Evolutionary conservation across 2,329 filamentous ascomycete species (phyloP).

Genomic region (Arthroderma sp.): DNA sequence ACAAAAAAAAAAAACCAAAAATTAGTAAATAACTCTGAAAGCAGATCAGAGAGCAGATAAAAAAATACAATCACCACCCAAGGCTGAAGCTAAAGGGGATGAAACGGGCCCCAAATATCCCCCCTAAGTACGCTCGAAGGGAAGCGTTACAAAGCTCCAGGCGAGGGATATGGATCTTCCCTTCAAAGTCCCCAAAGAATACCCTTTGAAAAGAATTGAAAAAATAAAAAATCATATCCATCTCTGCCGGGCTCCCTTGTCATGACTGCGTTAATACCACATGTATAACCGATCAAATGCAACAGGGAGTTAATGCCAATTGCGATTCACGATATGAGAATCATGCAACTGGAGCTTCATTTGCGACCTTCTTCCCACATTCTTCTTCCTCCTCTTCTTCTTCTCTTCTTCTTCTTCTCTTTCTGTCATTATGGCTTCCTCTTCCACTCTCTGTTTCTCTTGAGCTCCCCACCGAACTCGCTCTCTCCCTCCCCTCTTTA

Average conservation of each 20-base stretch:
- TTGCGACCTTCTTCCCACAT: conserved; percentile 2
- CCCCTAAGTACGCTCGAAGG: too few species aligned
- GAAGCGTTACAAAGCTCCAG: too few species aligned
- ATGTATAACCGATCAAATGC: too few species aligned
- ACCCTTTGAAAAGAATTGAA: too few species aligned
- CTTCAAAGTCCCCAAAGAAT: too few species aligned
- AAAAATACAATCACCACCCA: not conserved
- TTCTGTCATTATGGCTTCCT: not conserved
- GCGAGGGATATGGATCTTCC: too few species aligned
- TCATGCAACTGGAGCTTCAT: conserved; percentile 5
- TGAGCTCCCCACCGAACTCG: not conserved
- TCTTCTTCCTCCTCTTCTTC: conserved; percentile 2
- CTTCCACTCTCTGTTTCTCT: not conserved
- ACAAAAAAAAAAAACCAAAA: not conserved
- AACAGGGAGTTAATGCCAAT: not conserved
- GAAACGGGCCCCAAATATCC: too few species aligned
- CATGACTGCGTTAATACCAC: too few species aligned
- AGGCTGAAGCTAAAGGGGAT: too few species aligned
- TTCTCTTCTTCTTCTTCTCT: not conserved
- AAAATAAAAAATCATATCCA: too few species aligned
- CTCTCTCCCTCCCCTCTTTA: not conserved
- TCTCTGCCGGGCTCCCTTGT: too few species aligned
- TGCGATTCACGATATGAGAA: conserved; percentile 6
- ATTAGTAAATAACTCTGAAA: not conserved
- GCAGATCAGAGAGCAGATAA: not conserved